Evolutionary conservation across 148 eudicot species (phyloP).

Genomic region (Chenopodium suecicum): DNA sequence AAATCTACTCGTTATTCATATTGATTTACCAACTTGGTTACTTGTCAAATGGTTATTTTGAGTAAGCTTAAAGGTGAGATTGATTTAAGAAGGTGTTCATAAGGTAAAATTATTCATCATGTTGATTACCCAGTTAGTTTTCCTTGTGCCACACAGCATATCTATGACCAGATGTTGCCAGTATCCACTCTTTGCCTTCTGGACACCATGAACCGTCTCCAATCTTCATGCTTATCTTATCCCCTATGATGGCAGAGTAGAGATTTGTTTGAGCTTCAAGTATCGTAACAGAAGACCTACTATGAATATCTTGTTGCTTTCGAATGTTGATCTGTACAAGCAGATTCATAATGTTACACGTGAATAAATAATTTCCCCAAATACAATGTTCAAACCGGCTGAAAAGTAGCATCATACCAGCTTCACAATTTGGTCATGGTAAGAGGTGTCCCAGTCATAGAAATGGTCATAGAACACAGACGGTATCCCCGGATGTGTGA

Average conservation of each 20-base stretch:
- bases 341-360: not conserved
- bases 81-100: not conserved
- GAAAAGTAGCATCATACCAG: conserved; percentile 51
- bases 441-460: conserved; percentile 69
- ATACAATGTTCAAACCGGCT: not conserved
- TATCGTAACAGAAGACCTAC: conserved; percentile 68
- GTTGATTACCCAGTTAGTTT: not conserved
- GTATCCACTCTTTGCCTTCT: conserved; percentile 75
- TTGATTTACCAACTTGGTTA: too few relatives aligned
- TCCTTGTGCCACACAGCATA: conserved; percentile 82
- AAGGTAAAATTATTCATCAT: too few relatives aligned
- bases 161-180: conserved; percentile 68
- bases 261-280: conserved; percentile 77
- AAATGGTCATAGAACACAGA: conserved; percentile 90
- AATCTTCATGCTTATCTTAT: conserved; percentile 81
- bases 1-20: too few relatives aligned
- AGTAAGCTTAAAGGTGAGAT: not conserved
- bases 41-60: too few relatives aligned
- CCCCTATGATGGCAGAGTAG: conserved; percentile 75
- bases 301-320: conserved; percentile 57
- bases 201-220: conserved; percentile 92
- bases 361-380: not conserved
- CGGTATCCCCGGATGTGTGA: conserved; percentile 92
- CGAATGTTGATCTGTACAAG: conserved; percentile 63
- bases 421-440: conserved; percentile 80